Conservation (phyloP, 2,329 filamentous ascomycete genomes). For the Aureobasidium sp. region DNA sequence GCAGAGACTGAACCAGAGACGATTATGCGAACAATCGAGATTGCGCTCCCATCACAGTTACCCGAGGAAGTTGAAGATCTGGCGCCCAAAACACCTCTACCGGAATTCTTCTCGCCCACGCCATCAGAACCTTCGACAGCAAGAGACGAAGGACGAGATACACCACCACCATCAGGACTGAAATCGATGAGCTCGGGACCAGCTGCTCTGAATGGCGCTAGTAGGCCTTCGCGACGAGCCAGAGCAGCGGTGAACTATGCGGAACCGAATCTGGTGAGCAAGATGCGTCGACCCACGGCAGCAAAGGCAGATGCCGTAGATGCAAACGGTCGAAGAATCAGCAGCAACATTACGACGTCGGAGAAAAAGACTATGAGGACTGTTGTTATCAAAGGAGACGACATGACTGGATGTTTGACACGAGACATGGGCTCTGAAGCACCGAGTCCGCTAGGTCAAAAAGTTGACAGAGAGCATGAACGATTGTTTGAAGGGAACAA, state of each 20-base stretch:
- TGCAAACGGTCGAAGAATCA: not conserved
- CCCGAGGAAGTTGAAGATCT: not conserved
- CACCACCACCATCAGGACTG: constrained; percentile 21
- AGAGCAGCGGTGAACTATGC: constrained; percentile 42
- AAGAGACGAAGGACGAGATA: constrained; percentile 38
- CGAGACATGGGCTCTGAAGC: constrained; percentile 5
- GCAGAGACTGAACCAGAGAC: constrained; percentile 19
- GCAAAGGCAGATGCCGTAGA: constrained; percentile 39
- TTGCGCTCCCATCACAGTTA: not conserved
- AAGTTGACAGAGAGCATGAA: constrained; percentile 12
- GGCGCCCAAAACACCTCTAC: constrained; percentile 23
- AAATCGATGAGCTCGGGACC: constrained; percentile 19
- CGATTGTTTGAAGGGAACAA: not conserved
- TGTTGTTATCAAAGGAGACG: constrained; percentile 24
- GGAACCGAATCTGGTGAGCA: constrained; percentile 40
- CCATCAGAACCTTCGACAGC: constrained; percentile 35
- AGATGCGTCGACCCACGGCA: constrained; percentile 42
- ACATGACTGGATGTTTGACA: constrained; percentile 18
- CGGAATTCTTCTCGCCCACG: constrained; percentile 36
- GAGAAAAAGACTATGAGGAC: constrained; percentile 10
- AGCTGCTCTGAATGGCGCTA: constrained; percentile 20
- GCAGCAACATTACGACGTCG: not conserved
- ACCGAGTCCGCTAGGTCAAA: constrained; percentile 19
- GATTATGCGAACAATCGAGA: constrained; percentile 13
- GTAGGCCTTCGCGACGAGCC: constrained; percentile 37